phyloP scores from a whole-genome alignment of 192 early-diverging fungal species.

The Spinellus fusiger region DNA sequence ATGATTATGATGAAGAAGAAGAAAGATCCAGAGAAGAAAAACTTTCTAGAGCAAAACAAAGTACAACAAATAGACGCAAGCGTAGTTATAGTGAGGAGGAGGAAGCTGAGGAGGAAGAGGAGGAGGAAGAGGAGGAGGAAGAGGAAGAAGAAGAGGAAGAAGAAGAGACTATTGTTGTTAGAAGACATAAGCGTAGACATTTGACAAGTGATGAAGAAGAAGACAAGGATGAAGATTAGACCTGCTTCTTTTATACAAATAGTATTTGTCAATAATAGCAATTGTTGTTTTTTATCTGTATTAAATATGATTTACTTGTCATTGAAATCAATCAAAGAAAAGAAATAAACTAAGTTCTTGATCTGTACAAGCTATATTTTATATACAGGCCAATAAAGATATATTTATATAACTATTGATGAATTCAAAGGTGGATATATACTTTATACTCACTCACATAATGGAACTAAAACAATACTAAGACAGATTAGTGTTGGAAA shows the following conservation, averaged over 20 bases:
- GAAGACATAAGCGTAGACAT: conserved; percentile 17
- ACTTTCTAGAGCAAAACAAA: conserved; percentile 15
- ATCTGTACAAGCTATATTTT: too few relatives aligned
- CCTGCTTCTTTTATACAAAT: not conserved
- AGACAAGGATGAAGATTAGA: not conserved
- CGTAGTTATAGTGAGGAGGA: conserved; percentile 24
- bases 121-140: conserved; percentile 13
- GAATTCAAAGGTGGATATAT: too few relatives aligned
- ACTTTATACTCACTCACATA: too few relatives aligned
- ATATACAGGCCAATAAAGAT: too few relatives aligned
- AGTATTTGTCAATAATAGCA: not conserved
- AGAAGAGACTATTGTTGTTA: conserved; percentile 15
- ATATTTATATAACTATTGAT: too few relatives aligned
- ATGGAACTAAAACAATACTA: too few relatives aligned
- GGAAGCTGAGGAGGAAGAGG: conserved; percentile 22
- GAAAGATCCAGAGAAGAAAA: conserved; percentile 31
- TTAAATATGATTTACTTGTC: too few relatives aligned
- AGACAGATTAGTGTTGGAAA: too few relatives aligned
- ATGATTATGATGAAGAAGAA: conserved; percentile 36
- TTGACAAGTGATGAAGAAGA: conserved; percentile 31
- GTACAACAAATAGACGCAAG: conserved; percentile 24
- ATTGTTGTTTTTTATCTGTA: too few relatives aligned
- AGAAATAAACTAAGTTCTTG: too few relatives aligned
- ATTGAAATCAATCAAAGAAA: too few relatives aligned
- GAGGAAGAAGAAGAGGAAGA: conserved; percentile 29